A percentile compares a stretch with the other conserved stretches of the same genome.
phyloP scores from a whole-genome alignment of 306 rosid genomes.

The Pueraria montana region DNA sequence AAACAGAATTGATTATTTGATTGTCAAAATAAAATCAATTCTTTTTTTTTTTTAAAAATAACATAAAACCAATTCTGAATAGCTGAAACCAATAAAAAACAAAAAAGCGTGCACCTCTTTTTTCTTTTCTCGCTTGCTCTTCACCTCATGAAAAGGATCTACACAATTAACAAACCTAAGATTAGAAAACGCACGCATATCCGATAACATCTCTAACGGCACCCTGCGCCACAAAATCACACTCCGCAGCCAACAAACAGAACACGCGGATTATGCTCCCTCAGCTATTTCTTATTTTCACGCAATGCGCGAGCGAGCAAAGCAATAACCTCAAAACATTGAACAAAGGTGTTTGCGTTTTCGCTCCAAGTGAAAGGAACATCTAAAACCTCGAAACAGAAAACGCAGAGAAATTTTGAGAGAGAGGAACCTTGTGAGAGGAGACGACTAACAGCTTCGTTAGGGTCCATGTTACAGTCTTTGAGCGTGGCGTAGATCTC shows the following conservation, averaged over 20 bases:
- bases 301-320: background rate
- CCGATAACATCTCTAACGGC: background rate
- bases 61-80: background rate
- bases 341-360: background rate
- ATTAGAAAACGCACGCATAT: conserved; percentile 47
- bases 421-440: conserved; percentile 91
- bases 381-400: background rate
- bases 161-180: conserved; percentile 51
- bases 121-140: conserved; percentile 97
- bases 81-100: background rate
- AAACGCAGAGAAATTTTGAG: conserved; percentile 34
- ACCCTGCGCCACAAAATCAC: background rate
- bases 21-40: background rate
- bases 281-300: background rate
- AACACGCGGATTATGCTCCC: background rate
- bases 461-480: conserved; percentile 99
- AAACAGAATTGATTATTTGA: background rate
- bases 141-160: conserved; percentile 98
- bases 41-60: background rate
- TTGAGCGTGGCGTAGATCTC: conserved; percentile 97
- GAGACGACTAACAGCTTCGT: conserved; percentile 97
- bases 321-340: background rate
- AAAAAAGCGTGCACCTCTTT: conserved; percentile 70
- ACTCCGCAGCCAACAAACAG: background rate
- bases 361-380: conserved; percentile 6